A percentile compares a stretch with the other conserved stretches of the same genome.
phyloP scores from a whole-genome alignment of 2,329 filamentous ascomycete species.

The Hypoxylon sp. region DNA sequence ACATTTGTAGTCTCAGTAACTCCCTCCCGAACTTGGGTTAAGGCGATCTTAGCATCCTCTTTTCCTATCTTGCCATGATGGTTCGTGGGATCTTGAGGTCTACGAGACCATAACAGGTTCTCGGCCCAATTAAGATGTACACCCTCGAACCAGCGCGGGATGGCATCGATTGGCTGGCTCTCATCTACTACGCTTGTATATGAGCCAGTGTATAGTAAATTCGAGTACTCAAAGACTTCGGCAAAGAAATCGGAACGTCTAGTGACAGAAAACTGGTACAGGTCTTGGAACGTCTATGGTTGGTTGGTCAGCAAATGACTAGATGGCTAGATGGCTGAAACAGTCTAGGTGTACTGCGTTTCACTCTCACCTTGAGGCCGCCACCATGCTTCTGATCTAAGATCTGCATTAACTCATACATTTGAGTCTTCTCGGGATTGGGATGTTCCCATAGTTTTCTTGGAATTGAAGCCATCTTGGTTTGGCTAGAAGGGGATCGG shows the following conservation, averaged over 20 bases:
- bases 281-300: slow-evolving; percentile 73
- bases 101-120: slow-evolving; percentile 78
- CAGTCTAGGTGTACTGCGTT: not conserved
- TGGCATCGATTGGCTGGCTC: slow-evolving; percentile 74
- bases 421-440: slow-evolving; percentile 71
- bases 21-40: slow-evolving; percentile 81
- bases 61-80: slow-evolving; percentile 71
- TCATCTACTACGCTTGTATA: slow-evolving; percentile 77
- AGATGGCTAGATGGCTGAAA: not conserved
- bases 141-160: slow-evolving; percentile 84
- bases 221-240: slow-evolving; percentile 71
- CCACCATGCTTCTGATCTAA: slow-evolving; percentile 72
- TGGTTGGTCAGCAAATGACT: slow-evolving; percentile 28
- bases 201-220: slow-evolving; percentile 74
- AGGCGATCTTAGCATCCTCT: slow-evolving; percentile 77
- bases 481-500: slow-evolving; percentile 5
- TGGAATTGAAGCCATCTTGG: slow-evolving; percentile 56
- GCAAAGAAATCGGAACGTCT: slow-evolving; percentile 76
- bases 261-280: slow-evolving; percentile 78
- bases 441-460: slow-evolving; percentile 79
- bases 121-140: slow-evolving; percentile 83
- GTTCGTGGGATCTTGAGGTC: slow-evolving; percentile 58
- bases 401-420: slow-evolving; percentile 77
- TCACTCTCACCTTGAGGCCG: slow-evolving; percentile 67
- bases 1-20: slow-evolving; percentile 68